Base-by-base conservation (phyloP, 345 rosid genomes). In the Citrus trifoliata region DNA sequence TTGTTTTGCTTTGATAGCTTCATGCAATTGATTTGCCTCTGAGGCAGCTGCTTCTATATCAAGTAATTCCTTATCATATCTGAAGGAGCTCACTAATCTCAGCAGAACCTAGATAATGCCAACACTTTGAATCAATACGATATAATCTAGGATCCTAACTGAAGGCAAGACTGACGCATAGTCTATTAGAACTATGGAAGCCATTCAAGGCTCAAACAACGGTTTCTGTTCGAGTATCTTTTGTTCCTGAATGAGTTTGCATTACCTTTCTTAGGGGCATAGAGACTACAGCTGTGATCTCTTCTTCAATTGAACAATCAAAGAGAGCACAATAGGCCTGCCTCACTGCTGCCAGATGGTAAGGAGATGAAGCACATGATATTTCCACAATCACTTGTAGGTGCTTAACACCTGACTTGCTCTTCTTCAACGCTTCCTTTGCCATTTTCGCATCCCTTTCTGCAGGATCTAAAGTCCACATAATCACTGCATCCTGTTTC, bases 381-480 rank as follows among this genome's bases (percentile, higher is more conserved):
- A 94, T 89, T 94, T 94, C 99, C 10, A 93, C 84, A 8, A 96
- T 82, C 42, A 88, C 81, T 74, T 90, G 85, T 51, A 93, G 72
- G 30, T 86, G 86, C 27, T 94, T 89, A 37, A 77, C 19, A 16
- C 84, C 78, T 70, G 80, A 85, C 85, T 75, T 89, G 56, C 63
- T 85, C 33, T 73, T 79, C 67, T 82, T 88, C 78, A 96, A 73
- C 18, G 88, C 90, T 27, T 90, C 87, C 68, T 90, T 85, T 46
- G 89, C 91, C 24, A 93, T 83, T 77, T 76, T 89, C 5, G 99
- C 99, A 84, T 96, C 97, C 84, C 98, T 90, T 85, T 90, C 94
- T 8, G 92, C 81, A 37, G 99, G 93, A 73, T 93, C 98, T 69
- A 82, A 85, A 24, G 88, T 81, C 99, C 97, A 96, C 40, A 77